A percentile compares a stretch with the other conserved stretches of the same genome.
Conservation (phyloP, 768 basidiomycete species). For the Coprinopsis strossmayeri region DNA sequence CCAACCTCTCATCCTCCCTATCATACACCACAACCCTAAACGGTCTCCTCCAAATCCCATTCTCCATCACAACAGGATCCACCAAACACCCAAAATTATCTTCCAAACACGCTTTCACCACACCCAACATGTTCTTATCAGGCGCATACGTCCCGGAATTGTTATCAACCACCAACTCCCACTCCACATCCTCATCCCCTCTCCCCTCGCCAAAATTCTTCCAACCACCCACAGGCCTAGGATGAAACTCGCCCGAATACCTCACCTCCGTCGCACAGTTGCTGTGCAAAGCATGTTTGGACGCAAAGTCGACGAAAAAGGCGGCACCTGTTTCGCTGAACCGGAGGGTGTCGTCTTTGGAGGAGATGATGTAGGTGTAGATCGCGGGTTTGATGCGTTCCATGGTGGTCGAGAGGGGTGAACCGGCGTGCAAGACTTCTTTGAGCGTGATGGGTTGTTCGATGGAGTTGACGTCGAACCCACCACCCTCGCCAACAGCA, state of each 20-base stretch:
- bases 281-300: slow-evolving; percentile 81
- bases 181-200: slow-evolving; percentile 50
- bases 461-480: too few species aligned
- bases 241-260: slow-evolving; percentile 78
- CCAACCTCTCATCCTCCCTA: slow-evolving; percentile 48
- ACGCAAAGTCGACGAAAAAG: slow-evolving; percentile 82
- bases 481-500: too few species aligned
- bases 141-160: slow-evolving; percentile 84
- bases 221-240: slow-evolving; percentile 66
- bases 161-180: slow-evolving; percentile 86
- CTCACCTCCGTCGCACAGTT: slow-evolving; percentile 63
- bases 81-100: slow-evolving; percentile 49
- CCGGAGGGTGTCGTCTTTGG: slow-evolving; percentile 68
- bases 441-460: slow-evolving; percentile 16
- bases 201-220: slow-evolving; percentile 48
- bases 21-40: slow-evolving; percentile 50
- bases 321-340: slow-evolving; percentile 86
- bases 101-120: slow-evolving; percentile 56
- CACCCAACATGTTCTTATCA: slow-evolving; percentile 52
- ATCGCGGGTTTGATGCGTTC: slow-evolving; percentile 70
- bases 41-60: too few species aligned
- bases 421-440: slow-evolving; percentile 46
- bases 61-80: neutral
- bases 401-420: slow-evolving; percentile 14
- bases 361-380: slow-evolving; percentile 80